phyloP scores from a whole-genome alignment of 2,329 filamentous ascomycete species.

The Leptographium galeiforme region DNA sequence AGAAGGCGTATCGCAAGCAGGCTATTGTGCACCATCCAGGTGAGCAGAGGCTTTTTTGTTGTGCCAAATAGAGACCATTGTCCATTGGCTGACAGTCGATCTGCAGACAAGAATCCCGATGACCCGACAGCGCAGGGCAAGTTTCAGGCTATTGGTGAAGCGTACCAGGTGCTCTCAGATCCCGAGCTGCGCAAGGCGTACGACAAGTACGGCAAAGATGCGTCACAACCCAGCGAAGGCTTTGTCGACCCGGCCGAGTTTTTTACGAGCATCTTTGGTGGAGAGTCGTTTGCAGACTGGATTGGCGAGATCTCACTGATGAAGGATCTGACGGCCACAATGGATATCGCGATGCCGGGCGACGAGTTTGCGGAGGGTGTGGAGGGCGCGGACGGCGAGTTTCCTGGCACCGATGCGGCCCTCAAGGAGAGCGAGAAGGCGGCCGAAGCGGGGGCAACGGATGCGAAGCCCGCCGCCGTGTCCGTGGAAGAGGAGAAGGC shows the following conservation, averaged over 20 bases:
- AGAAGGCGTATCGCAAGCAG: conserved; percentile 90
- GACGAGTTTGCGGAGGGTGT: conserved; percentile 33
- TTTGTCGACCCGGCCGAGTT: conserved; percentile 96
- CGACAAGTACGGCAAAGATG: conserved; percentile 94
- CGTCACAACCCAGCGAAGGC: conserved; percentile 77
- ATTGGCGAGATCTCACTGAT: conserved; percentile 97
- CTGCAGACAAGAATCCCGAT: conserved; percentile 85
- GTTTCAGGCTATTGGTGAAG: conserved; percentile 76
- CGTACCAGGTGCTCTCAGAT: conserved; percentile 73
- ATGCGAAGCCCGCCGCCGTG: conserved; percentile 20
- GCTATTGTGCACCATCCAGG: conserved; percentile 88
- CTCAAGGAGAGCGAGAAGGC: conserved; percentile 39
- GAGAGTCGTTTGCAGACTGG: conserved; percentile 88
- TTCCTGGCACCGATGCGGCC: conserved; percentile 44
- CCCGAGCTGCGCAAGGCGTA: conserved; percentile 79
- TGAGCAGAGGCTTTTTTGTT: conserved; percentile 22
- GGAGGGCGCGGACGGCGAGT: conserved; percentile 34
- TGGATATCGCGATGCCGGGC: conserved; percentile 89
- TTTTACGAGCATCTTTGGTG: conserved; percentile 96
- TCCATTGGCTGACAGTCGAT: neutral
- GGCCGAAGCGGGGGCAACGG: conserved; percentile 24
- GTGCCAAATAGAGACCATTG: neutral
- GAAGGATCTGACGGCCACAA: conserved; percentile 94
- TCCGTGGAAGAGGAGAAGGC: conserved; percentile 25
- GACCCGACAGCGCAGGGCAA: conserved; percentile 88